Base-by-base conservation (phyloP, 805 yeast species). In the Ogataea neopini region DNA sequence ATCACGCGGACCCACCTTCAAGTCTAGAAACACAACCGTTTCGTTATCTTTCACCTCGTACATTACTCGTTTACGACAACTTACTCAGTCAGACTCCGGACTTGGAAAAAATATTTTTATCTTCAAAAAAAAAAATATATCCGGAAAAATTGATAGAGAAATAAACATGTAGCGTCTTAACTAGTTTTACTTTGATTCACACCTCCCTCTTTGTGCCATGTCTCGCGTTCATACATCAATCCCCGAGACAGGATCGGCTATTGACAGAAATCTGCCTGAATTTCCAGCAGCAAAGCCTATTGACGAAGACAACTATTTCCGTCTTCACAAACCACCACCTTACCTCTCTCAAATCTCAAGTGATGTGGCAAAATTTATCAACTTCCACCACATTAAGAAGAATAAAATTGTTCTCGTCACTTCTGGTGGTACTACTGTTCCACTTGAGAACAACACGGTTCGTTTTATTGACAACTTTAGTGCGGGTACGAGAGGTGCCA, bases 401-500 rank as follows among this genome's bases (percentile, higher is more conserved):
- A 72, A 75, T 44, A 79, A 75, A 40, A 78, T 92, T 11, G 98
- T 82, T 0, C 70, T 92, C 38, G 96, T 92, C 3, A 94, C 99
- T 0, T 83, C 92, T 7, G 99, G 99, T 19, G 99, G 99, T 18
- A 94, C 99, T 0, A 92, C 97, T 0, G 99, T 94, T 0, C 99
- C 99, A 0, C 72, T 94, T 54, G 99, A 94, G 61, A 91, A 90
- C 67, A 94, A 94, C 62, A 94, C 99, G 0, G 99, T 94, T 6
- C 71, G 99, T 44, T 94, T 94, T 67, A 90, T 94, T 60, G 99
- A 94, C 68, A 94, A 94, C 62, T 94, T 94, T 66, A 84, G 94
- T 54, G 98, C 98, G 19, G 99, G 99, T 19, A 94, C 97, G 0
- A 80, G 99, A 67, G 99, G 99, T 47, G 96, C 99, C 3, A 83